These are phyloP conservation scores for Apiospora marii DNA, from an alignment of 2,329 filamentous ascomycete genomes.

Conservation along the genomic window DNA sequence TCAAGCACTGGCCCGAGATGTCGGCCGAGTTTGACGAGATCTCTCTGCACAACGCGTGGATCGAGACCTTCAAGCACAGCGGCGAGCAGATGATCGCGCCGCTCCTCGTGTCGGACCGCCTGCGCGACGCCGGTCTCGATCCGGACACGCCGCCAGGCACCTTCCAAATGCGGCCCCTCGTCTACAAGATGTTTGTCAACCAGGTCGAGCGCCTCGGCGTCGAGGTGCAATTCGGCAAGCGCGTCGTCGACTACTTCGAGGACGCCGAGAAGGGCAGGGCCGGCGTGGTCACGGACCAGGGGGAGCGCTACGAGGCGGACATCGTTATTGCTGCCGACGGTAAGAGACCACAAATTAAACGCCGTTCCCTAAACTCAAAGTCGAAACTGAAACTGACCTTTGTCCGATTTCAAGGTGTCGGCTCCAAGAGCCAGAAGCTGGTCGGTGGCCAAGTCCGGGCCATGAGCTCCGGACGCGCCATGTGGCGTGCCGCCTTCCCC, in stretches of 20 bases:
- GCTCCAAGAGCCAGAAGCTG: constrained; percentile 53
- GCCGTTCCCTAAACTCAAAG: background rate
- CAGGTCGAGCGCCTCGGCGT: constrained; percentile 57
- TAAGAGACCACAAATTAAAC: background rate
- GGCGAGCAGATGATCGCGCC: constrained; percentile 57
- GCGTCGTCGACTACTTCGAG: constrained; percentile 59
- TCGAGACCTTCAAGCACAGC: constrained; percentile 62
- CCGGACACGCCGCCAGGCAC: constrained; percentile 58
- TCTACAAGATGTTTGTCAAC: constrained; percentile 62
- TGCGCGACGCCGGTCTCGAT: constrained; percentile 47
- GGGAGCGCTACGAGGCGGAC: constrained; percentile 56
- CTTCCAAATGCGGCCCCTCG: constrained; percentile 63
- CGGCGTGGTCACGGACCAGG: constrained; percentile 57
- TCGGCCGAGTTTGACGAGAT: constrained; percentile 58
- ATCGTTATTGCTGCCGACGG: constrained; percentile 56
- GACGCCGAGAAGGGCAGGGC: constrained; percentile 48
- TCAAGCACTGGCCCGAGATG: constrained; percentile 63
- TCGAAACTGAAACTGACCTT: background rate
- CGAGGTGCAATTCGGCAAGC: constrained; percentile 54
- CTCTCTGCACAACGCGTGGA: constrained; percentile 61
- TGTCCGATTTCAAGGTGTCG: constrained; percentile 41
- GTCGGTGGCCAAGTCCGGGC: constrained; percentile 51
- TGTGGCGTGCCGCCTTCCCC: constrained; percentile 53
- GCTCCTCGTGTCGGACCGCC: constrained; percentile 57
- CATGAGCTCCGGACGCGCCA: constrained; percentile 51